Evolutionary conservation across 2,329 filamentous ascomycete genomes (phyloP), one percentile per base, ranked within the genome.

Genomic region (Chaetomiaceae sp.): DNA sequence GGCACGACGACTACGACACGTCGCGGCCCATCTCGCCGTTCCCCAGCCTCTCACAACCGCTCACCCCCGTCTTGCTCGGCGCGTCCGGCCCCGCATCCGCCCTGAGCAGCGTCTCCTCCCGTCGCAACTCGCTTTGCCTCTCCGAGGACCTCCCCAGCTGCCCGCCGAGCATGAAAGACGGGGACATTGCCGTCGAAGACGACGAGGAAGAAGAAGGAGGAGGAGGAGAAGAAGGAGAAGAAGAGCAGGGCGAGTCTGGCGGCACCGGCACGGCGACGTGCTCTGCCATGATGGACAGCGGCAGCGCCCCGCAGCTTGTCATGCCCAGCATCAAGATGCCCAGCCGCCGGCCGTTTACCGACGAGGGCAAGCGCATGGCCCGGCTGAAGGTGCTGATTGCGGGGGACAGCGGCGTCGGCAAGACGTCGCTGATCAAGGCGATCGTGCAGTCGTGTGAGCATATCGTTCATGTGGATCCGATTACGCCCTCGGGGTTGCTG

Each of bases 281-380:
- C 47, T 50, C 51, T 2, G 40, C 37, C 41, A 67, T 73, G 67
- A 60, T 70, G 58, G 64, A 84, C 80, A 66, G 76, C 54, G 71
- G 72, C 43, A 75, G 68, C 56, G 77, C 75, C 36, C 86, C 87
- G 21, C 91, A 97, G 69, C 79, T 99, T n/a, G 89, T 99, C 55
- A 99, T 99, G 94, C 94, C 94, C 5, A 96, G 90, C 65, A 86
- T 99, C 63, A 85, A 82, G 57, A 94, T 99, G 81, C 92, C 94
- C 3, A 87, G 83, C 56, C 84, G 94, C 45, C 80, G 90, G 47
- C 91, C 91, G 0, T 97, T 97, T 68, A 96, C 94, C 0, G 83
- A 87, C n/a, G 80, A 81, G 42, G 94, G 94, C 14, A 92, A 87
- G 71, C 79, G 79, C 30, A 80, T 97, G 67, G 92, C 92, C 1